Evolutionary conservation across 2,329 filamentous ascomycete genomes (phyloP).

Genomic region (Colletotrichum sp.): DNA sequence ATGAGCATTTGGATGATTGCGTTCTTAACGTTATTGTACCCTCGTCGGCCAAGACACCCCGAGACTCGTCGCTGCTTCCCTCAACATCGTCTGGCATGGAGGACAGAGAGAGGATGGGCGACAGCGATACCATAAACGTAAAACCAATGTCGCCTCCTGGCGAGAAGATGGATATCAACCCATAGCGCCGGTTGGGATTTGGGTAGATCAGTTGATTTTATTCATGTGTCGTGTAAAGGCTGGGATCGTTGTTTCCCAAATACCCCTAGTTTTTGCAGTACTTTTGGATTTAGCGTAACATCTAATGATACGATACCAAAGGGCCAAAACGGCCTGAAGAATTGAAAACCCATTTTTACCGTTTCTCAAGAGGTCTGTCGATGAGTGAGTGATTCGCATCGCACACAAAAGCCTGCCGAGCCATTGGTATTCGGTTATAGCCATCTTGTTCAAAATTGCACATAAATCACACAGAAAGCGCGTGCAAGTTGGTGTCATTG

Average conservation of each 20-base stretch:
- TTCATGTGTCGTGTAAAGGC: not conserved
- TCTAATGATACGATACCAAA: slow-evolving; percentile 12
- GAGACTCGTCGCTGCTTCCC: slow-evolving; percentile 6
- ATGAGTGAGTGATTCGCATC: not conserved
- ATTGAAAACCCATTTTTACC: not conserved
- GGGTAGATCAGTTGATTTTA: not conserved
- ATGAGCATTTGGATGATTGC: slow-evolving; percentile 85
- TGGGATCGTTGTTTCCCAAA: slow-evolving; percentile 4
- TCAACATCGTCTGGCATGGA: not conserved
- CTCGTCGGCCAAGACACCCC: slow-evolving; percentile 9
- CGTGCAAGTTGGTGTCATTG: not conserved
- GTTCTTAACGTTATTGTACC: slow-evolving; percentile 65
- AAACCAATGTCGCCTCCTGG: not conserved
- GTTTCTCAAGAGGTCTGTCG: not conserved
- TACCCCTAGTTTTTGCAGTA: slow-evolving; percentile 6
- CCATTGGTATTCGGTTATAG: not conserved
- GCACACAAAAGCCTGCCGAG: not conserved
- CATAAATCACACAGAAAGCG: not conserved
- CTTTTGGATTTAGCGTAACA: not conserved
- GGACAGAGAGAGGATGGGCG: slow-evolving; percentile 1
- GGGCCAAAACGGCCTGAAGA: not conserved
- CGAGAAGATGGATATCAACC: slow-evolving; percentile 19
- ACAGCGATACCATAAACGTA: not conserved
- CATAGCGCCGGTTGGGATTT: not conserved
- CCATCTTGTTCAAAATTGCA: not conserved